A percentile compares a stretch with the other conserved stretches of the same genome.
phyloP scores from a whole-genome alignment of 768 basidiomycete genomes.

The Brasilioporus rufonigricans region DNA sequence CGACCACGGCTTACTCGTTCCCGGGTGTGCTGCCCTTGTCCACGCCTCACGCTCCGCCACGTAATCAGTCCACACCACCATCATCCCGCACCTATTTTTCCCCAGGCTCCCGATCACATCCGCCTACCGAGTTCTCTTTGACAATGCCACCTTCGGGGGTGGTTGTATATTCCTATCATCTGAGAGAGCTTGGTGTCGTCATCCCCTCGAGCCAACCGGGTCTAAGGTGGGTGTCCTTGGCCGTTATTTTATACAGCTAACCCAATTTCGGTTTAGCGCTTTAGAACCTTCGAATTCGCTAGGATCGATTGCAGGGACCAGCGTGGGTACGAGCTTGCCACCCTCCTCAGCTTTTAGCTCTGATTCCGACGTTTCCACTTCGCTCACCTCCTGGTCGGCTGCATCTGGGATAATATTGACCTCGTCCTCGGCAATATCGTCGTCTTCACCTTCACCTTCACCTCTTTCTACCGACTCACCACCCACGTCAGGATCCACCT shows the following conservation, averaged over 20 bases:
- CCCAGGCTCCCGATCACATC: background rate
- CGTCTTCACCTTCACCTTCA: background rate
- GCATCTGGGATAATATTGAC: background rate
- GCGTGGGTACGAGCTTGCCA: constrained; percentile 19
- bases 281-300: background rate
- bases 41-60: constrained; percentile 8
- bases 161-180: background rate
- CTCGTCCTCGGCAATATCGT: background rate
- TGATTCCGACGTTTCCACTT: constrained; percentile 16
- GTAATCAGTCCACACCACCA: constrained; percentile 5
- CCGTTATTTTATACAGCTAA: constrained; percentile 2
- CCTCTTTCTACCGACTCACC: background rate
- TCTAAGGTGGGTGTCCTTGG: constrained; percentile 18
- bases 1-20: constrained; percentile 10
- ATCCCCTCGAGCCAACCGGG: background rate
- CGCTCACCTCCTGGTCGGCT: background rate
- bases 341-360: constrained; percentile 9
- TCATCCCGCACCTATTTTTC: background rate
- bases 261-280: background rate
- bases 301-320: constrained; percentile 5
- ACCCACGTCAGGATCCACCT: constrained; percentile 1
- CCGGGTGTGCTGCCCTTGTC: constrained; percentile 20
- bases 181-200: background rate
- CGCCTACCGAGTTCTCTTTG: background rate
- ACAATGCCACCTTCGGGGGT: constrained; percentile 5